Evolutionary conservation across 768 basidiomycete genomes (phyloP).

Genomic region (Heimioporus sp.): DNA sequence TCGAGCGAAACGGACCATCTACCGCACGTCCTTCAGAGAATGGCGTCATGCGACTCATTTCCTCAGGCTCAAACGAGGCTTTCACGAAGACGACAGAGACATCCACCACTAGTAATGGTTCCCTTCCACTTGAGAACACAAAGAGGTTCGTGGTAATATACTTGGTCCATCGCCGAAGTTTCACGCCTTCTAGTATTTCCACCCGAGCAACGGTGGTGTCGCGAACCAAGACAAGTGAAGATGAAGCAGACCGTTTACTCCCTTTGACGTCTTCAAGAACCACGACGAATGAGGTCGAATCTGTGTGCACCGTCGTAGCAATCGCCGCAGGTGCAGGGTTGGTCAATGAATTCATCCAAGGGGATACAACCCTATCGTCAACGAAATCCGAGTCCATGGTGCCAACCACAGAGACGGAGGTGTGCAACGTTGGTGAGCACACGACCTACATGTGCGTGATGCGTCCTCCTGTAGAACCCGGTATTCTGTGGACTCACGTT

Average conservation of each 20-base stretch:
- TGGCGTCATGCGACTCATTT: not conserved
- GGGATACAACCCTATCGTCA: not conserved
- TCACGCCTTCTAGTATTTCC: slow-evolving; percentile 1
- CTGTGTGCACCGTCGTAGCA: not conserved
- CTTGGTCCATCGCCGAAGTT: too few species aligned
- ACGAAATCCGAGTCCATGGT: not conserved
- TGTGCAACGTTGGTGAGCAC: not conserved
- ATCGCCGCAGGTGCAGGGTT: not conserved
- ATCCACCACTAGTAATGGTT: not conserved
- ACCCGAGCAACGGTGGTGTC: not conserved
- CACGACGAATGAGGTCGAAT: not conserved
- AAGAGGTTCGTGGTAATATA: slow-evolving; percentile 1
- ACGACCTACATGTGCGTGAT: slow-evolving; percentile 3
- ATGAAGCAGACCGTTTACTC: not conserved
- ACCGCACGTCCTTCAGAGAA: not conserved
- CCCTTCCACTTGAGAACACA: not conserved
- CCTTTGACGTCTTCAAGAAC: not conserved
- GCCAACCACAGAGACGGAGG: not conserved
- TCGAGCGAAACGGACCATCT: not conserved
- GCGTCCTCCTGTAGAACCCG: too few species aligned
- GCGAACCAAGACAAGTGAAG: not conserved
- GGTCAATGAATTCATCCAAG: not conserved
- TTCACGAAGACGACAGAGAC: not conserved
- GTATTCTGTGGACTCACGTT: not conserved
- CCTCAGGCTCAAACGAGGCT: not conserved